A percentile compares a stretch with the other conserved stretches of the same genome.
Evolutionary conservation across 2,329 filamentous ascomycete genomes (phyloP).

Genomic region (Aspergillus persii): DNA sequence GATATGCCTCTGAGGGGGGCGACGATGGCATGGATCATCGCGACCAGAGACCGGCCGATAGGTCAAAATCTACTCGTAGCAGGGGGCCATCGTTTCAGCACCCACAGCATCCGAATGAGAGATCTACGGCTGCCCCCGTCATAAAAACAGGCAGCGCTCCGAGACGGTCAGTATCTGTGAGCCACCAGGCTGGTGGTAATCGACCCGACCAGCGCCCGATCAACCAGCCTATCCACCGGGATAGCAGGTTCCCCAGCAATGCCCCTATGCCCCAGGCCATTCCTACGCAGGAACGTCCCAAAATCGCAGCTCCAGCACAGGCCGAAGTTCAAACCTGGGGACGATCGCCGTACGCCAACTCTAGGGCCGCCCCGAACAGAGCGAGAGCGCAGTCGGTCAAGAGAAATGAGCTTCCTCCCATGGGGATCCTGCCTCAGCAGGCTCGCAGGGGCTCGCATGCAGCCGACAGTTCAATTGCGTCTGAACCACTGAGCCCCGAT

Average conservation of each 20-base stretch:
- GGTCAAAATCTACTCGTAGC: slow-evolving; percentile 10
- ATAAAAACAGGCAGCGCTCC: slow-evolving; percentile 21
- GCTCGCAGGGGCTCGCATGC: not conserved
- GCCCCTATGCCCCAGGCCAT: not conserved
- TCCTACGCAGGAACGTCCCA: not conserved
- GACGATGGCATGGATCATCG: slow-evolving; percentile 11
- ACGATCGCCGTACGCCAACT: not conserved
- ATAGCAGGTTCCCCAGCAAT: not conserved
- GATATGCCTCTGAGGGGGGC: slow-evolving; percentile 9
- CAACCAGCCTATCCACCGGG: slow-evolving; percentile 8
- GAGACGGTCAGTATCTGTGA: slow-evolving; percentile 27
- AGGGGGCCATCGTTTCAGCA: slow-evolving; percentile 21
- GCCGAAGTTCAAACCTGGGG: not conserved
- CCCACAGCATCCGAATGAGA: slow-evolving; percentile 13
- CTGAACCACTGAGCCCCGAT: not conserved
- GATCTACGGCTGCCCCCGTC: not conserved
- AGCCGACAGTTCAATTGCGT: not conserved
- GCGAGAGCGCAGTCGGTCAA: slow-evolving; percentile 1
- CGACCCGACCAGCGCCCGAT: slow-evolving; percentile 2
- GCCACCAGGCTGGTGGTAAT: slow-evolving; percentile 10
- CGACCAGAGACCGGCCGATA: slow-evolving; percentile 7
- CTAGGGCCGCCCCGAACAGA: not conserved
- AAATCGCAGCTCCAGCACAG: not conserved
- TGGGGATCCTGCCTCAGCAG: not conserved
- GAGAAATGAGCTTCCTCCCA: not conserved